Percentiles rank a stretch among this genome's conserved stretches.
phyloP scores from a whole-genome alignment of 2,329 filamentous ascomycete genomes.

The Fusarium nisikadoi region DNA sequence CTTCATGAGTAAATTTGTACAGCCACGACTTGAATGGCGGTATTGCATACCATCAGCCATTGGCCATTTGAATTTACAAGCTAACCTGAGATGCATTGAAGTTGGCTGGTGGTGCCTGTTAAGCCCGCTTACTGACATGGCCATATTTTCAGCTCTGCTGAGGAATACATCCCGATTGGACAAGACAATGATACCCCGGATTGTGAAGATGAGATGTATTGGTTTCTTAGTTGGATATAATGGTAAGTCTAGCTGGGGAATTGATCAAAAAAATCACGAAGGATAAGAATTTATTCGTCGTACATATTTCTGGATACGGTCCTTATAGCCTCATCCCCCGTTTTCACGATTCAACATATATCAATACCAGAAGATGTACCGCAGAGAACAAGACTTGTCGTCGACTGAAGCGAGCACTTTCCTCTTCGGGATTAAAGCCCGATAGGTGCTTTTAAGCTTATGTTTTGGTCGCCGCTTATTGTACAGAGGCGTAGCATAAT shows the following conservation, averaged over 20 bases:
- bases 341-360: neutral
- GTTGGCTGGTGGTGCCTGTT: neutral
- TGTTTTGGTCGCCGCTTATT: neutral
- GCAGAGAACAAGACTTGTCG: accelerated
- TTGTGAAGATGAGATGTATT: accelerated
- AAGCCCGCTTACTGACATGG: neutral
- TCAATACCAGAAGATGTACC: neutral
- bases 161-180: neutral
- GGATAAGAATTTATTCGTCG: neutral
- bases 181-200: too few species aligned
- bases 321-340: accelerated
- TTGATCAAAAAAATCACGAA: neutral
- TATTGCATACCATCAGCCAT: too few species aligned
- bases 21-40: neutral
- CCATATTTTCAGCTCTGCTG: neutral
- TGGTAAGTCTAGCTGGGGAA: accelerated
- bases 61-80: neutral
- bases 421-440: neutral
- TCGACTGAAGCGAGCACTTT: neutral
- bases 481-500: neutral
- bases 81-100: accelerated
- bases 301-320: neutral
- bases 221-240: accelerated
- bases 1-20: too few species aligned
- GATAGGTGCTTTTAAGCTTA: neutral